These are phyloP conservation scores for Agarophyton chilense DNA, from an alignment of 23 red algal genomes.

Conservation along the genomic window DNA sequence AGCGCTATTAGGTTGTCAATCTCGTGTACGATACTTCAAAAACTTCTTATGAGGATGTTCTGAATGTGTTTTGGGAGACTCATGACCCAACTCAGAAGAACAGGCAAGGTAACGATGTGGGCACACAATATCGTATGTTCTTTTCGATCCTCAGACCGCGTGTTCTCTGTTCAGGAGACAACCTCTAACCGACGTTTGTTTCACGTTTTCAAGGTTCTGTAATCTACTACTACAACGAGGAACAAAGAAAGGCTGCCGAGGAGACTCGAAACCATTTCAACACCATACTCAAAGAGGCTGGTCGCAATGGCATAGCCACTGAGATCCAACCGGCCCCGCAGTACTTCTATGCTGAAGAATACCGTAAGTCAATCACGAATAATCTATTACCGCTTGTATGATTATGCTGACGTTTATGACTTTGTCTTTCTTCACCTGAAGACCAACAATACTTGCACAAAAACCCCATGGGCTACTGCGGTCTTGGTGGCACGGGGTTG, in stretches of 20 bases:
- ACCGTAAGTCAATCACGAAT: slow-evolving; percentile 41
- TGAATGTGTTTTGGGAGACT: slow-evolving; percentile 85
- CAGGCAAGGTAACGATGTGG: slow-evolving; percentile 94
- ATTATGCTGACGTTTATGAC: too few relatives aligned
- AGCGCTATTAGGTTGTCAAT: slow-evolving; percentile 57
- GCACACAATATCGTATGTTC: slow-evolving; percentile 84
- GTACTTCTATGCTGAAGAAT: slow-evolving; percentile 90
- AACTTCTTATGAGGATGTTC: slow-evolving; percentile 70
- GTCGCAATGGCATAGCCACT: slow-evolving; percentile 39
- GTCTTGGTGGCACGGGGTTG: slow-evolving; percentile 70
- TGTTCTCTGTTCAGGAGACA: background rate
- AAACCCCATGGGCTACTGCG: slow-evolving; percentile 86
- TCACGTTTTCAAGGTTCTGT: slow-evolving; percentile 41
- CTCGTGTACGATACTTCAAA: slow-evolving; percentile 64
- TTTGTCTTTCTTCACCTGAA: too few relatives aligned
- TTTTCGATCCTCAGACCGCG: background rate
- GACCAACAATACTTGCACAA: slow-evolving; percentile 93
- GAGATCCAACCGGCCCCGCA: slow-evolving; percentile 58
- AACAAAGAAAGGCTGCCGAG: slow-evolving; percentile 78
- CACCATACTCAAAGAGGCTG: slow-evolving; percentile 37
- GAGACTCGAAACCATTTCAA: slow-evolving; percentile 72
- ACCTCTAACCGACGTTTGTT: background rate
- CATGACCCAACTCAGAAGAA: slow-evolving; percentile 90
- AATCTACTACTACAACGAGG: slow-evolving; percentile 81
- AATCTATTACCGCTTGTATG: background rate